Conservation (phyloP, 2,329 filamentous ascomycete genomes). For the Rhinocladiella similis region DNA sequence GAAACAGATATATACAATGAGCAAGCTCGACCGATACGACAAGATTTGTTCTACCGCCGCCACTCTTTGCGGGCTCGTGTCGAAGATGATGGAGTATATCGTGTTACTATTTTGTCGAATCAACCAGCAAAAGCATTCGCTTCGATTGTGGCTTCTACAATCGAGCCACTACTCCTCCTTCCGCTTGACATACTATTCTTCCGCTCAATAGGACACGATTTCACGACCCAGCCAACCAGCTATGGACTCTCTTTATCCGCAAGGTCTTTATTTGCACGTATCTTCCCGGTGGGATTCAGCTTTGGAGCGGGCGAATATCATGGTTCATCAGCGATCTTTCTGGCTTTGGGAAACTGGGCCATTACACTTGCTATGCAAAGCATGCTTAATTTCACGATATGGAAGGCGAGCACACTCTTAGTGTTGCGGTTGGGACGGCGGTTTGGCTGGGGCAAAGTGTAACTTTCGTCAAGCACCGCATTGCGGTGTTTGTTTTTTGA, state of each 20-base stretch:
- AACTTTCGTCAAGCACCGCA: not conserved
- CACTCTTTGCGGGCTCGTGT: not conserved
- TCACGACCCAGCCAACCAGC: slow-evolving; percentile 1
- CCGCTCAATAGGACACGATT: slow-evolving; percentile 10
- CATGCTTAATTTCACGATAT: slow-evolving; percentile 16
- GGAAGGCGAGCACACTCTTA: slow-evolving; percentile 11
- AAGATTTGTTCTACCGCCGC: slow-evolving; percentile 6
- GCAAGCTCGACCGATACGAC: slow-evolving; percentile 7
- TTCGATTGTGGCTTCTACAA: slow-evolving; percentile 9
- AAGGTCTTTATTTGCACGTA: slow-evolving; percentile 1
- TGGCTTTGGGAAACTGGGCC: slow-evolving; percentile 14
- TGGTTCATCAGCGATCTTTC: not conserved
- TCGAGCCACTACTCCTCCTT: slow-evolving; percentile 20
- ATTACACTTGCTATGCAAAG: slow-evolving; percentile 19
- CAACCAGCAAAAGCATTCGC: slow-evolving; percentile 18
- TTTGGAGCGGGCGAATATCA: not conserved
- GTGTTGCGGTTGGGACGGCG: slow-evolving; percentile 10
- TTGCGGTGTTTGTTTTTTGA: not conserved
- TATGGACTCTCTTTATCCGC: not conserved
- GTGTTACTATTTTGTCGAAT: slow-evolving; percentile 22
- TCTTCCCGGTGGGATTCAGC: slow-evolving; percentile 11
- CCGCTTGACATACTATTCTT: slow-evolving; percentile 23
- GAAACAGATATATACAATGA: slow-evolving; percentile 25
- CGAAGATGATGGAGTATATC: slow-evolving; percentile 9
- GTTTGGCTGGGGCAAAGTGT: slow-evolving; percentile 25